Evolutionary conservation across 805 yeast species (phyloP).

Genomic region (Wickerhamiella qilinensis): DNA sequence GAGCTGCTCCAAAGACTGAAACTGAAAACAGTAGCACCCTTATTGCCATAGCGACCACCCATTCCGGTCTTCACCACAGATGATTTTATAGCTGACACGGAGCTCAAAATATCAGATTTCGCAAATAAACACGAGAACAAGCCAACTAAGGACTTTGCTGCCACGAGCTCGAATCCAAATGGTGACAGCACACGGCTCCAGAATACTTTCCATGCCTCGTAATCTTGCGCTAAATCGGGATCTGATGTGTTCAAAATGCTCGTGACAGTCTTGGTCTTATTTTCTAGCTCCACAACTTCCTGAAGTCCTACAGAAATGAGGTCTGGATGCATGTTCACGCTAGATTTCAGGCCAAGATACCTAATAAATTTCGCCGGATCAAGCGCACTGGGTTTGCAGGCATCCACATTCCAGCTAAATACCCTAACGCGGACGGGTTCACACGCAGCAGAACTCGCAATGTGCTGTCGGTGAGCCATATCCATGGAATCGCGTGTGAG

Average conservation of each 20-base stretch:
- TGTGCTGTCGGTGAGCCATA: not conserved
- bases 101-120: conserved; percentile 33
- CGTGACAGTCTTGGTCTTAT: conserved; percentile 63
- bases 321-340: conserved; percentile 33
- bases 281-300: conserved; percentile 76
- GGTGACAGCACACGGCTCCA: conserved; percentile 16
- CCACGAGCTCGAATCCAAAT: conserved; percentile 33
- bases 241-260: conserved; percentile 23
- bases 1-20: conserved; percentile 49
- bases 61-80: conserved; percentile 79
- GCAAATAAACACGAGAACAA: conserved; percentile 55
- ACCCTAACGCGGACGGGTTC: conserved; percentile 17
- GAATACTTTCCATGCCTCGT: conserved; percentile 21
- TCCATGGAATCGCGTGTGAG: not conserved
- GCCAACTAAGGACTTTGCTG: conserved; percentile 80
- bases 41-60: conserved; percentile 66
- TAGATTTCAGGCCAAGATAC: conserved; percentile 2
- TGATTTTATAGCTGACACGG: conserved; percentile 48
- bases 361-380: conserved; percentile 12
- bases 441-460: conserved; percentile 5
- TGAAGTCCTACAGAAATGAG: conserved; percentile 72
- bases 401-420: conserved; percentile 29
- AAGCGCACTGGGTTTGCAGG: conserved; percentile 21
- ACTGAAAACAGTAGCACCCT: conserved; percentile 67
- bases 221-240: conserved; percentile 17